A percentile compares a stretch with the other conserved stretches of the same genome.
Evolutionary conservation across 108 stramenopile species (phyloP).

Genomic region (Nitzschia putrida): DNA sequence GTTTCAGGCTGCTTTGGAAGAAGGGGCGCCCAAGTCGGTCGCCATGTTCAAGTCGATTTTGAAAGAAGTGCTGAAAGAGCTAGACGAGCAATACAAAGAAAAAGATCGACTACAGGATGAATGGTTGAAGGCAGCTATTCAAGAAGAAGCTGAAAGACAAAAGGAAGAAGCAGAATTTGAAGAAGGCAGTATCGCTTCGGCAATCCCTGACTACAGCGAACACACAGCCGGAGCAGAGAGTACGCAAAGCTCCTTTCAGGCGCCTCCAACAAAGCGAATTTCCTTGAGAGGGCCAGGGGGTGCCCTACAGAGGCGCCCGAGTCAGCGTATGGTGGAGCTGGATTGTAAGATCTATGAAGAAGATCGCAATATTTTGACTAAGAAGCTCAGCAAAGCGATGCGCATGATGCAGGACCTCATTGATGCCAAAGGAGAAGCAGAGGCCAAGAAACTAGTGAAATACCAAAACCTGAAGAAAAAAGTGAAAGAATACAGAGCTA

Average conservation of each 20-base stretch:
- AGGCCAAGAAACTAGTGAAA: neutral
- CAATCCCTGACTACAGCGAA: neutral
- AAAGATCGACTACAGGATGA: constrained; percentile 17
- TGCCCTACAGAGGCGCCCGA: neutral
- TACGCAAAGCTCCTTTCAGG: neutral
- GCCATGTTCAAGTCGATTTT: constrained; percentile 14
- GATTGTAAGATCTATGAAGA: constrained; percentile 15
- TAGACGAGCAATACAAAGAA: constrained; percentile 17
- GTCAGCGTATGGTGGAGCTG: constrained; percentile 4
- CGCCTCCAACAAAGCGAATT: neutral
- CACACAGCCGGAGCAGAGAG: neutral
- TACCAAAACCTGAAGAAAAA: constrained; percentile 10
- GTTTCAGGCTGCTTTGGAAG: constrained; percentile 22
- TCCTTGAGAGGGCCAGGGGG: neutral
- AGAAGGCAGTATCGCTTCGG: neutral
- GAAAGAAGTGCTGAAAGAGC: neutral
- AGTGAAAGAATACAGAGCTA: constrained; percentile 7
- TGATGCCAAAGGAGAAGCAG: constrained; percentile 1
- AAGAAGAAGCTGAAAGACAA: constrained; percentile 19
- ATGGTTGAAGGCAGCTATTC: constrained; percentile 13
- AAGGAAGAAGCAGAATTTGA: neutral
- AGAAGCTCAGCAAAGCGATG: constrained; percentile 9
- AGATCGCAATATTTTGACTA: constrained; percentile 14
- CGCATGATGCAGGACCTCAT: constrained; percentile 12
- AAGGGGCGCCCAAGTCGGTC: constrained; percentile 14